These are phyloP conservation scores for Calcarisporium arbuscula DNA, from an alignment of 2,329 filamentous ascomycete genomes.

Conservation along the genomic window DNA sequence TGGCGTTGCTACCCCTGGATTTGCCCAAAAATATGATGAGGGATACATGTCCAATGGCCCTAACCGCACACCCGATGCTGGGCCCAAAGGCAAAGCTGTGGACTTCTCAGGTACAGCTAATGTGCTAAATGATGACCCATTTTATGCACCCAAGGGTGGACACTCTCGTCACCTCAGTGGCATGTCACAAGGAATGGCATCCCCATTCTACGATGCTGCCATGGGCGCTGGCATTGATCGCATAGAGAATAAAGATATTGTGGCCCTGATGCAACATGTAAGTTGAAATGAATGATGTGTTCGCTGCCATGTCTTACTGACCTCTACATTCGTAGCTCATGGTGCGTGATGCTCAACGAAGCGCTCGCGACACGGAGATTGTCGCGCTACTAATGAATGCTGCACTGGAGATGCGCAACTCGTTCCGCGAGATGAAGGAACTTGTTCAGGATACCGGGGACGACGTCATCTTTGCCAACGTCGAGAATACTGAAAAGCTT, in stretches of 20 bases:
- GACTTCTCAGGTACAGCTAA: conserved; percentile 46
- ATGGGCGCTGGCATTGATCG: conserved; percentile 83
- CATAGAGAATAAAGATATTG: conserved; percentile 94
- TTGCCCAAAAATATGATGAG: conserved; percentile 65
- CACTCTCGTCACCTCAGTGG: conserved; percentile 70
- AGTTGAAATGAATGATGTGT: conserved; percentile 24
- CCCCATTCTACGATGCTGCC: conserved; percentile 83
- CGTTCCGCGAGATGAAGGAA: conserved; percentile 91
- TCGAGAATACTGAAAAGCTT: conserved; percentile 82
- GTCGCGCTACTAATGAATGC: conserved; percentile 88
- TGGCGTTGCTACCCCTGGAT: conserved; percentile 50
- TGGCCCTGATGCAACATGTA: conserved; percentile 94
- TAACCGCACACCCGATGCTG: conserved; percentile 46
- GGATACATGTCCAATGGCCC: conserved; percentile 79
- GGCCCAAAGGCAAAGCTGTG: conserved; percentile 50
- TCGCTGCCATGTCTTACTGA: not conserved
- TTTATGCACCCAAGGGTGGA: conserved; percentile 50
- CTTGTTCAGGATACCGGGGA: conserved; percentile 81
- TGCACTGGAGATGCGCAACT: conserved; percentile 93
- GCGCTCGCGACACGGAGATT: conserved; percentile 93
- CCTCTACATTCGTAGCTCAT: conserved; percentile 54
- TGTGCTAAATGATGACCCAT: conserved; percentile 54
- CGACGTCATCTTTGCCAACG: conserved; percentile 77
- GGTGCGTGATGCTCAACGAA: conserved; percentile 92
- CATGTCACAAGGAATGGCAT: conserved; percentile 85